These are phyloP conservation scores for Mycena latifolia DNA, from an alignment of 768 basidiomycete species.

Conservation along the genomic window DNA sequence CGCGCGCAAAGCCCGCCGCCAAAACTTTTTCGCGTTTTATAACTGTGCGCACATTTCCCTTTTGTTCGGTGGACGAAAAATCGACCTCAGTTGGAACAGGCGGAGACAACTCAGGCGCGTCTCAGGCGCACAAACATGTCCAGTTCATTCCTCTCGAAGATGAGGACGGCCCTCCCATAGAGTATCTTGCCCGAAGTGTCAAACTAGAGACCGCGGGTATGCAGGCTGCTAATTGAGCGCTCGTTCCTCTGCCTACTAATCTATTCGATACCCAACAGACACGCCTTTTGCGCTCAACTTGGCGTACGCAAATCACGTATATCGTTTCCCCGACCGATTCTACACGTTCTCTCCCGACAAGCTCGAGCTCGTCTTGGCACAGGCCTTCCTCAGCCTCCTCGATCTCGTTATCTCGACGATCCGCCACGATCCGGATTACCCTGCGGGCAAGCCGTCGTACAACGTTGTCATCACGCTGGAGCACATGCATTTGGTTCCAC, in stretches of 20 bases:
- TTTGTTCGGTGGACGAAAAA: background rate
- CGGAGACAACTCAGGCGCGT: constrained; percentile 85
- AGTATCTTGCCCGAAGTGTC: constrained; percentile 70
- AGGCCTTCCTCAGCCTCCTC: constrained; percentile 77
- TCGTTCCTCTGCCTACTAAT: constrained; percentile 1
- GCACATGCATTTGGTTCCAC: constrained; percentile 90
- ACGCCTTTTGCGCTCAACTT: constrained; percentile 79
- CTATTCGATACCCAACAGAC: too few relatives aligned
- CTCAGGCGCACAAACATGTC: constrained; percentile 92
- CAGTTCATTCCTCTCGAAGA: constrained; percentile 81
- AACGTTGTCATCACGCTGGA: constrained; percentile 86
- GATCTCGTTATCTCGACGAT: constrained; percentile 83
- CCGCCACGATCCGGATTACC: constrained; percentile 74
- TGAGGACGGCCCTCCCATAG: constrained; percentile 80
- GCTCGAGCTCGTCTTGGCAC: constrained; percentile 65
- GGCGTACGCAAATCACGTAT: constrained; percentile 86
- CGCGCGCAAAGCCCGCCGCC: constrained; percentile 70
- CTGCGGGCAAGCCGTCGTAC: constrained; percentile 78
- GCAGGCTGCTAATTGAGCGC: constrained; percentile 16
- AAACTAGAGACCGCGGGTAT: constrained; percentile 71
- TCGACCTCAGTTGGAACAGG: constrained; percentile 53
- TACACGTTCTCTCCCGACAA: constrained; percentile 53
- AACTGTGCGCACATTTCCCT: constrained; percentile 71
- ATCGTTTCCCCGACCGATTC: constrained; percentile 65
- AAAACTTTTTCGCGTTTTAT: constrained; percentile 85